Base-by-base conservation (phyloP, 202 grass and related monocot genomes). In the Panicum virgatum region DNA sequence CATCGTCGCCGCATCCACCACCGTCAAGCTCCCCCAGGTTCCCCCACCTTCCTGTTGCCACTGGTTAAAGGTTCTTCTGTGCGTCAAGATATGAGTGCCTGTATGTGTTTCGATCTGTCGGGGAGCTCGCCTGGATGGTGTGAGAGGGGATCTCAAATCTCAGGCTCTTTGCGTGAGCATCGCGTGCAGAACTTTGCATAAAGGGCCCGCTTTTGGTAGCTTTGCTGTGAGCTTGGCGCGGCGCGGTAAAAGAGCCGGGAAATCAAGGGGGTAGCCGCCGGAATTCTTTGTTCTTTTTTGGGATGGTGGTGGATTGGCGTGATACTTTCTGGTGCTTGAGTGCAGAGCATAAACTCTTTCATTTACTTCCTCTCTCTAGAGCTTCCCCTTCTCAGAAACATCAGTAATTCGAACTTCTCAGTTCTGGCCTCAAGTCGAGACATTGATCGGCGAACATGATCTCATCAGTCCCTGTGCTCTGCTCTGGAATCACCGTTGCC, bases 1-100 rank as follows among this genome's bases (percentile, higher is more conserved):
- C 81, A 96, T 99, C 89, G 87, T 99, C 62, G 96, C 96, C 63
- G 92, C 92, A 32, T 99, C 96, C 82, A 98, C 96, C 59, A 98
- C 92, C 73, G 92, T 95, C 79, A 98, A 98, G 81, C 84, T 98
- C 38, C 92, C 96, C 7, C 96, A 98, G 92, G 95, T 98, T 13
- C 52, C 19, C 19, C 64, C 12, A 12, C 62, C 46, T 34, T 37
- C 14, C 9, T n/a, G 39, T 26, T n/a, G 0, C 36, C 3, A 1
- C 50, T 69, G 14, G 45, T 26, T 79, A 12, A 34, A 52, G 12
- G n/a, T 29, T 6, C 32, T 57, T 39, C 52, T 44, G n/a, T 27
- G 20, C 20, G 19, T 44, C 18, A 66, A 72, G 27, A 56, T 39
- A 77, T 61, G 30, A 11, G 47, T 19, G 62, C 40, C 13, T 30